Base-by-base conservation (phyloP, 108 stramenopile species). In the Pinguiococcus pyrenoidosus region DNA sequence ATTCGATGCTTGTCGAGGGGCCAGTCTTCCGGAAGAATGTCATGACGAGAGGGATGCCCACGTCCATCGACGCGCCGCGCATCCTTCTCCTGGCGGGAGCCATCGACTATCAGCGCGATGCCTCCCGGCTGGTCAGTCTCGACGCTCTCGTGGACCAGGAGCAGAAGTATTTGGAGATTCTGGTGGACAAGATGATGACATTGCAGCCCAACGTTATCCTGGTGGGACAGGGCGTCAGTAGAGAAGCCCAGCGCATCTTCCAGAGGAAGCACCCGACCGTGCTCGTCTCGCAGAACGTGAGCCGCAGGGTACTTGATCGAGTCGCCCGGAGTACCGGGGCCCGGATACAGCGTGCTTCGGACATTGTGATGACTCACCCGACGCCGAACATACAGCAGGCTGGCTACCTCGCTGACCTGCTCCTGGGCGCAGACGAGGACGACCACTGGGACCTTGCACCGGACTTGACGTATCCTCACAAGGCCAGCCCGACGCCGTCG, bases 61-160 rank as follows among this genome's bases (percentile, higher is more conserved):
- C 50, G 59, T 46, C 3, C 29, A 4, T 9, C 23, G 56, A 58
- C 39, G 36, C 39, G 23, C 90, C 94, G 0, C 73, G 82, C 22
- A 89, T 96, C 13, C 75, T 96, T 74, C 72, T 96, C 1, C 43
- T 96, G 12, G 74, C 78, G 39, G 87, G 85, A 5, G 87, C 87
- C 7, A 84, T 96, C 33, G 89, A 91, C 49, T 92, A 84, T 51
- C 84, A 85, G 4, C 75, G 92, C 36, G 72, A 77, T 8, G 85
- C 83, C 40, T 72, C 77, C 44, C 70, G 77, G 23, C 82, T 92
- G 21, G 78, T 83, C 4, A 86, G 81, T 0, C 49, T 92, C 27
- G 85, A 91, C 47, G 87, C 85, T 5, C 57, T 92, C 25, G 53
- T 91, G 34, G 94, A 91, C 52, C 80, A 82, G 51, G 94, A 96